Conservation (phyloP, 768 basidiomycete genomes). For the Mycena latifolia region DNA sequence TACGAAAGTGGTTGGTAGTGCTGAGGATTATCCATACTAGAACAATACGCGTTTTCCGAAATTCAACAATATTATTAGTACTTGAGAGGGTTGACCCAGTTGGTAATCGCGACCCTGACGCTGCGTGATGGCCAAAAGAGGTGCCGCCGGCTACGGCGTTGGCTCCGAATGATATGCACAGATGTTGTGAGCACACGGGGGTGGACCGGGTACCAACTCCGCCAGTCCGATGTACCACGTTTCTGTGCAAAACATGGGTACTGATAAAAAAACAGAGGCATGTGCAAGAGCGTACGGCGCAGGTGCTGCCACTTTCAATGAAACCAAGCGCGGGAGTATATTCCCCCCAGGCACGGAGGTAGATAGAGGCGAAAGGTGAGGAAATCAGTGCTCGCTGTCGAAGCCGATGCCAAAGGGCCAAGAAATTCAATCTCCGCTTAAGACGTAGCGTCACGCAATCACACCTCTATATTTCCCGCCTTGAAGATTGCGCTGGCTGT, state of each 20-base stretch:
- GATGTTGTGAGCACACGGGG: constrained; percentile 3
- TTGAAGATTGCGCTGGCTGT: no score
- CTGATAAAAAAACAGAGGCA: constrained; percentile 7
- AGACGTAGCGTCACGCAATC: background rate
- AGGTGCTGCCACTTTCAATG: background rate
- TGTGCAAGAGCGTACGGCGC: constrained; percentile 18
- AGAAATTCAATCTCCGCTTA: constrained; percentile 23
- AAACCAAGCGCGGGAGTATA: background rate
- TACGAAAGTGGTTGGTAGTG: constrained; percentile 87
- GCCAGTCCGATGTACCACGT: constrained; percentile 19
- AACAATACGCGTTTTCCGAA: constrained; percentile 11
- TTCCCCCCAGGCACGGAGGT: background rate
- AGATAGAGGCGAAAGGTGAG: constrained; percentile 16
- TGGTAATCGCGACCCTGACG: constrained; percentile 20
- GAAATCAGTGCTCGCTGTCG: constrained; percentile 42
- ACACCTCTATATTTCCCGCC: no score
- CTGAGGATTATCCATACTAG: constrained; percentile 75
- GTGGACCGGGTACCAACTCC: constrained; percentile 19
- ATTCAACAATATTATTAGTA: constrained; percentile 23
- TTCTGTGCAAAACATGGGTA: constrained; percentile 28
- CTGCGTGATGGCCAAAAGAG: background rate
- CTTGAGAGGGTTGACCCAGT: background rate
- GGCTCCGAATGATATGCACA: constrained; percentile 25
- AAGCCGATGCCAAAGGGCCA: constrained; percentile 42
- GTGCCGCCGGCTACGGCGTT: constrained; percentile 26